These are phyloP conservation scores for Colletotrichum gigasporum DNA, from an alignment of 2,329 filamentous ascomycete species.

Conservation along the genomic window DNA sequence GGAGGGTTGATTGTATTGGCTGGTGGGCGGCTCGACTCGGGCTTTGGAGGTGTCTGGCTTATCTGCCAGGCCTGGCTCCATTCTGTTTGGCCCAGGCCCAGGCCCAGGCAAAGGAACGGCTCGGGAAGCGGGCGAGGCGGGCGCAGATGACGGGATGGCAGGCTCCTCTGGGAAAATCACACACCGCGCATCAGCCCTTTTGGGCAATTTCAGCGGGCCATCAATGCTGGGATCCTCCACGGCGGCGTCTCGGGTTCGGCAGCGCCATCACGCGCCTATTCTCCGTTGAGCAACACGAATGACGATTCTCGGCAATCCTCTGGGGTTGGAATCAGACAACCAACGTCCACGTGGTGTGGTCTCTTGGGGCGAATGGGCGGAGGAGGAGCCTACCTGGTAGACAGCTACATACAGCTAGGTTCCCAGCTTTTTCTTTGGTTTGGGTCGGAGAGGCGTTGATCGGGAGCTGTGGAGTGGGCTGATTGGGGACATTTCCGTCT, in stretches of 20 bases:
- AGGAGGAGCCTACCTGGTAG: too few species aligned
- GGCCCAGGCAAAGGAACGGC: not conserved
- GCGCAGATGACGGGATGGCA: not conserved
- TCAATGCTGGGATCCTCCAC: not conserved
- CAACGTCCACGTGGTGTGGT: too few species aligned
- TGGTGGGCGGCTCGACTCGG: not conserved
- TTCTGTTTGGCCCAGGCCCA: too few species aligned
- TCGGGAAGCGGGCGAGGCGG: constrained; percentile 24
- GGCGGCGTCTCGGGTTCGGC: too few species aligned
- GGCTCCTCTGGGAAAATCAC: not conserved
- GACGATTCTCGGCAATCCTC: not conserved
- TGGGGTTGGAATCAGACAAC: too few species aligned
- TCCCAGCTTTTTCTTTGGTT: too few species aligned
- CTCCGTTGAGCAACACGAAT: not conserved
- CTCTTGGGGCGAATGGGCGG: too few species aligned
- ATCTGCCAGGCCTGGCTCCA: not conserved
- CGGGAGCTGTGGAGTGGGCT: too few species aligned
- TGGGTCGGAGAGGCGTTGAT: too few species aligned
- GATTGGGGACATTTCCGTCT: too few species aligned
- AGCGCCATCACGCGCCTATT: not conserved
- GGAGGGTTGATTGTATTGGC: too few species aligned
- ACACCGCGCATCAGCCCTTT: not conserved
- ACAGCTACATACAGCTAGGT: too few species aligned
- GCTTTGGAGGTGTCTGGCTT: not conserved
- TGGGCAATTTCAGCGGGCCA: not conserved